Evolutionary conservation across 2,329 filamentous ascomycete species (phyloP), one percentile per base, ranked within the genome.

Genomic region (Curvularia verruculosa): DNA sequence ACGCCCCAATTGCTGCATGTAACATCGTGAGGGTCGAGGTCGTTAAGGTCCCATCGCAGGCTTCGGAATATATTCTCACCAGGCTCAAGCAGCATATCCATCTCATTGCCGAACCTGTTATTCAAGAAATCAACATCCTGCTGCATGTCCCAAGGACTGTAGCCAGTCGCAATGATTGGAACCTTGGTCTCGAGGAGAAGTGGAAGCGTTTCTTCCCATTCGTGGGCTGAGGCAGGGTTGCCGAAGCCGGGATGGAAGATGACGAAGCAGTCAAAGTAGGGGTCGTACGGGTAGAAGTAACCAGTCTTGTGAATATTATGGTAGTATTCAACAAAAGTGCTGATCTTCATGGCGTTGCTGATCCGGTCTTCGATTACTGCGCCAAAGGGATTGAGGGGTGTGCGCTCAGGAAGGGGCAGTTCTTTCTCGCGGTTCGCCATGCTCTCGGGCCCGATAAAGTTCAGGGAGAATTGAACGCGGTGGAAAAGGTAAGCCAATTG

Each of bases 201-300:
- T 2, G 95, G 95, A 7, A 99, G 79, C 0, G 95, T 98, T 68
- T 94, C 88, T 57, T 89, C 85, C 95, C 96, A 99, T 77, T 99
- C 95, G 70, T 96, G 91, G 50, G 90, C 91, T 71, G 89, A 94
- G 13, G 93, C 92, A 0, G 96, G 93, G 76, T 99, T 95, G 12
- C 95, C 96, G 18, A 99, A 84, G 8, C 96, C 96, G 0, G 96
- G 96, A 72, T 99, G 96, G 83, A 98, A 99, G 49, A 97, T 85
- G 70, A 99, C 88, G 73, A 99, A 96, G 77, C 91, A 95, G 81
- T 99, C 95, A 76, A 99, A 96, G 80, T 99, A 99, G 0, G 95
- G 95, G 74, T 99, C 95, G 74, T 96, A 97, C 0, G 96, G 95
- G 56, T 90, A 87, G 80, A 98, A 99, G 73, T 93, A 85, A 46